A percentile compares a stretch with the other conserved stretches of the same genome.
Conservation (phyloP, 257 asterid species). For the Cinchona pubescens region DNA sequence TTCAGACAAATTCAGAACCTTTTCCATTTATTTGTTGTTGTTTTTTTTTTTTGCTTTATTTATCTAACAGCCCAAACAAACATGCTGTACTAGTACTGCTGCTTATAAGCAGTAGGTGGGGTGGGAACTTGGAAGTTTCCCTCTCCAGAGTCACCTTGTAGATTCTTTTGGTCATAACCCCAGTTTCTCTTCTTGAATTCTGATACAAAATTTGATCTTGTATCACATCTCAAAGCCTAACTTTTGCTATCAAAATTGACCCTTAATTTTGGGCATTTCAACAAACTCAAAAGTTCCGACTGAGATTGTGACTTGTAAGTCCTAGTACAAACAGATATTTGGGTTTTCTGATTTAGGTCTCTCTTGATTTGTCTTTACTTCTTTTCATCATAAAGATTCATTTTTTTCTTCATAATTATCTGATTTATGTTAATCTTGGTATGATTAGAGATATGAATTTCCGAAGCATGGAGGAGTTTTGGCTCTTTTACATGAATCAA, state of each 20-base stretch:
- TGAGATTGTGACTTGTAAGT: too few species aligned
- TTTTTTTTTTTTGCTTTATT: too few species aligned
- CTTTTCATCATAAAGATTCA: constrained; percentile 9
- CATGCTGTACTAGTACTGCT: too few species aligned
- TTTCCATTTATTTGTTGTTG: not conserved
- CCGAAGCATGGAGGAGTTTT: constrained; percentile 92
- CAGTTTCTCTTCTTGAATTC: constrained; percentile 5
- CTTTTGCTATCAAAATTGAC: not conserved
- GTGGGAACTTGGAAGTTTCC: not conserved
- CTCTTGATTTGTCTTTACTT: not conserved
- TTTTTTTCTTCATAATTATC: constrained; percentile 17
- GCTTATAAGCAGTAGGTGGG: constrained; percentile 11
- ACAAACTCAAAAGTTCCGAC: not conserved
- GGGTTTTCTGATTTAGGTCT: not conserved
- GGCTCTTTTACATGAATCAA: constrained; percentile 90
- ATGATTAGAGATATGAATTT: constrained; percentile 50
- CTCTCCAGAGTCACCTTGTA: not conserved
- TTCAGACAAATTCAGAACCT: constrained; percentile 10
- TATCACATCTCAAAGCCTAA: not conserved
- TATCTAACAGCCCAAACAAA: not conserved
- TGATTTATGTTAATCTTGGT: constrained; percentile 31
- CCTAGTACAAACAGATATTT: not conserved
- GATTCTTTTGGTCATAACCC: constrained; percentile 13
- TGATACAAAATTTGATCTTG: constrained; percentile 1
- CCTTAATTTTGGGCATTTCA: not conserved